Base-by-base conservation (phyloP, 352 stramenopile genomes). In the Stramenopiles sp. region DNA sequence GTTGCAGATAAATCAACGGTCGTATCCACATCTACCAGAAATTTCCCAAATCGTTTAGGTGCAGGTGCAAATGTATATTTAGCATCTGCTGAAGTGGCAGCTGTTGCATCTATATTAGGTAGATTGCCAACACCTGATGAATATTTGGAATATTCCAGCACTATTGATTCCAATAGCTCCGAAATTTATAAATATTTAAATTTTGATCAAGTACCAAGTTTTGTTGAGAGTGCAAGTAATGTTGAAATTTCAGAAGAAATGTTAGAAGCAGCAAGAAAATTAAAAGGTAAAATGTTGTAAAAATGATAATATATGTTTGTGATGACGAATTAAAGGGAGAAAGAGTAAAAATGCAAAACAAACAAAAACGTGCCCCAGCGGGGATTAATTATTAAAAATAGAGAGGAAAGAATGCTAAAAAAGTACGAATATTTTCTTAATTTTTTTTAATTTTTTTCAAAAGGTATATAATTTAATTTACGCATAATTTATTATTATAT, bases 101-200 rank as follows among this genome's bases (percentile, higher is more conserved):
- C 89, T 27, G 83, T 92, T 79, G 85, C 87, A 20, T 81, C 81
- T 33, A 92, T 92, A 80, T 82, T 89, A 78, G 89, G 89, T 31
- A 83, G 86, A 43, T 82, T 93, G 7, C 89, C 89, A 7, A 89
- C 85, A 31, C 82, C 87, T 0, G 87, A 91, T 13, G 84, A 90
- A 73, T 93, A 93, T 81, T 84, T 88, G 82, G 84, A 84, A 13
- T 90, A 92, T 82, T 87, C 87, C 80, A 83, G 81, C 6, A 81
- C 86, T 80, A 82, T 92, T 4, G 84, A 92, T 79, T 82, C 84
- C 27, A 90, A 86, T 65, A 86, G 87, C 38, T 82, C 73, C 43
- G 87, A 92, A 82, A 93, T 88, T 31, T 93, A 92, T 81, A 84
- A 87, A 53, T 92, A 93, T 82, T 86, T 93, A 83, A 92, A 93